Evolutionary conservation across 345 rosid genomes (phyloP).

Genomic region (Eutrema heterophyllum): DNA sequence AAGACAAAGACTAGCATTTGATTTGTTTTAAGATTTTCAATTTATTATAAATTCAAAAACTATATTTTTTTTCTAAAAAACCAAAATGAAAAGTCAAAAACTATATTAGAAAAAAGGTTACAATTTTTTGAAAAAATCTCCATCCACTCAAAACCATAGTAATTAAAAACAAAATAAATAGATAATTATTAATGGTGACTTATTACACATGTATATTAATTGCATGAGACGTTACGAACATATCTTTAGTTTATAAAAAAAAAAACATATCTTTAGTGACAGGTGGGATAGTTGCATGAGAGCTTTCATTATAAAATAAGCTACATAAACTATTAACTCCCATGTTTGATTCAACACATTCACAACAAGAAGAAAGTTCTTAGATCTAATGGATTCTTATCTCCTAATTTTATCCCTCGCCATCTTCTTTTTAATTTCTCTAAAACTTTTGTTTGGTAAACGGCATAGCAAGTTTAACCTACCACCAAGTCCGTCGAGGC

Average conservation of each 20-base stretch:
- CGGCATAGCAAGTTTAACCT: constrained; percentile 8
- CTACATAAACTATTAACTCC: not conserved
- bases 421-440: not conserved
- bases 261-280: not conserved
- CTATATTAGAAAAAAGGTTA: too few relatives aligned
- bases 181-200: not conserved
- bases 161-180: not conserved
- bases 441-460: not conserved
- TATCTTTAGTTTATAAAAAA: not conserved
- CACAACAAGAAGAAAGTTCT: not conserved
- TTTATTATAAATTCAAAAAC: too few relatives aligned
- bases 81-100: too few relatives aligned
- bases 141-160: not conserved
- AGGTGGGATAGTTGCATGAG: not conserved
- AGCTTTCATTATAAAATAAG: not conserved
- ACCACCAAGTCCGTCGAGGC: constrained; percentile 41
- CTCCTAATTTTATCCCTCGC: not conserved
- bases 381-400: constrained; percentile 5
- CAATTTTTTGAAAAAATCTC: not conserved
- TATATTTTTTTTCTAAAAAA: too few relatives aligned
- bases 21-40: too few relatives aligned
- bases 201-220: not conserved
- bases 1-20: too few relatives aligned
- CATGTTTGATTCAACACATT: not conserved
- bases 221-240: constrained; percentile 5